These are phyloP conservation scores for Musa schizocarpa DNA, from an alignment of 176 grass and related monocot species.

Conservation along the genomic window DNA sequence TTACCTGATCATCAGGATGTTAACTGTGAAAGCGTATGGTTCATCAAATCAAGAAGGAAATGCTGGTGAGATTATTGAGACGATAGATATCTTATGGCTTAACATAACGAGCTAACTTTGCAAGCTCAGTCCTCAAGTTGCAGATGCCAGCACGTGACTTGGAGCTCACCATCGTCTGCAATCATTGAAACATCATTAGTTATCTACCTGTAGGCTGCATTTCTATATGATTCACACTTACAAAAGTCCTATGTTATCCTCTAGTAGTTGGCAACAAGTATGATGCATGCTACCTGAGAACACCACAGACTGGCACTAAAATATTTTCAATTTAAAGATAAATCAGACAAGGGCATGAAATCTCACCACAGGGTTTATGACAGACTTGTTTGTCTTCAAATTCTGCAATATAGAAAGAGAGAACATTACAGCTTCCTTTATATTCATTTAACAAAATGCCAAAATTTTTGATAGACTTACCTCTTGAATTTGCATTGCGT, in stretches of 20 bases:
- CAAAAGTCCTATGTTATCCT: no score
- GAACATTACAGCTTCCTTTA: background rate
- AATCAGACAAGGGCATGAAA: background rate
- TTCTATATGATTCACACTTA: no score
- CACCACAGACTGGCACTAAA: no score
- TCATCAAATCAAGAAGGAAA: background rate
- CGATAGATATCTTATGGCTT: constrained; percentile 36
- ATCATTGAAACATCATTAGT: background rate
- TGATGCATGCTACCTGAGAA: no score
- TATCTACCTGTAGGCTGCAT: no score
- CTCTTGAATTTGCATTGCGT: constrained; percentile 88
- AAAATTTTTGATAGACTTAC: constrained; percentile 12
- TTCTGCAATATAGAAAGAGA: constrained; percentile 33
- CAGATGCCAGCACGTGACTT: constrained; percentile 68
- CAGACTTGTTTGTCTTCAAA: constrained; percentile 65
- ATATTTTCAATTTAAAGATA: background rate
- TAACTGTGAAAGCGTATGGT: background rate
- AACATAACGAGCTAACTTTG: constrained; percentile 63
- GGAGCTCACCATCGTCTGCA: constrained; percentile 89
- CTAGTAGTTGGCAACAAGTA: no score
- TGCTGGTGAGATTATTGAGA: background rate
- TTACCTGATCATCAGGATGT: background rate
- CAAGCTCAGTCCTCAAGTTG: constrained; percentile 52
- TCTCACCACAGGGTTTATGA: constrained; percentile 75
- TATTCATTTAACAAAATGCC: background rate